Evolutionary conservation across 75 land plant genomes (phyloP).

Genomic region (Selaginella tamariscina): DNA sequence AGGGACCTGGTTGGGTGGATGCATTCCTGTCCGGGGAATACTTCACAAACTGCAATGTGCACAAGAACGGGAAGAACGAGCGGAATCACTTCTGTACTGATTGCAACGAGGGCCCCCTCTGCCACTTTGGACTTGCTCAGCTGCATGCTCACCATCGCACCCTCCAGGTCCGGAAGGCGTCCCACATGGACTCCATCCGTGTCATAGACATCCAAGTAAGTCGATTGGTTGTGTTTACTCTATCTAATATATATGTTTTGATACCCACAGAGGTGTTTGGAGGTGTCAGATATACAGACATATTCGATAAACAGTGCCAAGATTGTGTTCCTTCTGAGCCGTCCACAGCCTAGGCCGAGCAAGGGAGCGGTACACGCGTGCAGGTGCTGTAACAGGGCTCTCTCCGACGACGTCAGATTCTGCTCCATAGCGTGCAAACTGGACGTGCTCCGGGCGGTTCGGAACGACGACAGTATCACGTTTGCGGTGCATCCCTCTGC

Average conservation of each 20-base stretch:
- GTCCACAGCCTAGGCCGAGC: slow-evolving; percentile 15
- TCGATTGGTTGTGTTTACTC: too few relatives aligned
- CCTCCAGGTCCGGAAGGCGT: slow-evolving; percentile 17
- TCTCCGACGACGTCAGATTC: slow-evolving; percentile 19
- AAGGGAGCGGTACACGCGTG: slow-evolving; percentile 20
- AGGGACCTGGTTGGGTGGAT: slow-evolving; percentile 21
- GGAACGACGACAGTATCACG: background rate
- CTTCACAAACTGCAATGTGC: slow-evolving; percentile 19
- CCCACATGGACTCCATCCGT: slow-evolving; percentile 21
- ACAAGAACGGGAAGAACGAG: slow-evolving; percentile 22
- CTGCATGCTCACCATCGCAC: slow-evolving; percentile 11
- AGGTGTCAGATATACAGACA: slow-evolving; percentile 17
- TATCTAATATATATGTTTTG: too few relatives aligned
- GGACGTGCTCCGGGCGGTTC: background rate
- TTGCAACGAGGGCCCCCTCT: slow-evolving; percentile 16
- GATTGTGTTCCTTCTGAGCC: slow-evolving; percentile 19
- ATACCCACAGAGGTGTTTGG: slow-evolving; percentile 15
- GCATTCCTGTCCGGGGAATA: slow-evolving; percentile 13
- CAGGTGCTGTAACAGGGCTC: slow-evolving; percentile 16
- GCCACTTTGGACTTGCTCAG: slow-evolving; percentile 13
- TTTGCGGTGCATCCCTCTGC: background rate
- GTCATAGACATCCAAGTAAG: slow-evolving; percentile 22
- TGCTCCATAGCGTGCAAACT: slow-evolving; percentile 25
- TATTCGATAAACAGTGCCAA: slow-evolving; percentile 25
- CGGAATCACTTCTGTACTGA: slow-evolving; percentile 21